These are phyloP conservation scores for Rosa multiflora DNA, from an alignment of 306 rosid genomes.

Conservation along the genomic window DNA sequence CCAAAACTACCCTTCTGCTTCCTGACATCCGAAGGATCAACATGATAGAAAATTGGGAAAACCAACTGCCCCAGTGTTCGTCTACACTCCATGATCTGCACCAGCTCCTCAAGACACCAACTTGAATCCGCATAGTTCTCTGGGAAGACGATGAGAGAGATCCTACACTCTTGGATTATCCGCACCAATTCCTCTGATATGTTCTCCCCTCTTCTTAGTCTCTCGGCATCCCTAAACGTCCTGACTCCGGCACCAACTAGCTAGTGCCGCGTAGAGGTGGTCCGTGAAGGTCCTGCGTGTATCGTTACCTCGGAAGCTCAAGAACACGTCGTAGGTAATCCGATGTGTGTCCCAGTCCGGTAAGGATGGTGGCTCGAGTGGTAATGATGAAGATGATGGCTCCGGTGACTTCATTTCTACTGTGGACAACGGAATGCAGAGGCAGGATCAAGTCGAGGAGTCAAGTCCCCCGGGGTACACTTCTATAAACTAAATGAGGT, in stretches of 20 bases:
- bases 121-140: neutral
- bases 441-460: no score
- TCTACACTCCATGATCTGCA: neutral
- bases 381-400: no score
- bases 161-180: neutral
- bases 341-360: no score
- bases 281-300: no score
- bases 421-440: no score
- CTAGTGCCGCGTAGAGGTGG: neutral
- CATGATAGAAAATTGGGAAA: neutral
- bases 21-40: neutral
- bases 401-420: no score
- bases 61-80: neutral
- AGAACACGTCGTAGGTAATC: no score
- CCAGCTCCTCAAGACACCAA: neutral
- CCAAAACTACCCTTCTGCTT: no score
- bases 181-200: neutral
- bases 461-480: no score
- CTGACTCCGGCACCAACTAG: neutral
- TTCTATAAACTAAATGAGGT: no score
- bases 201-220: neutral
- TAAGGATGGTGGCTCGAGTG: no score
- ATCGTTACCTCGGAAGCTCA: no score
- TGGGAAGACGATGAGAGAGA: neutral
- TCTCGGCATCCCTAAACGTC: neutral